Percentiles rank a stretch among this genome's conserved stretches.
phyloP scores from a whole-genome alignment of 768 basidiomycete genomes.

The Boletus patriciae region DNA sequence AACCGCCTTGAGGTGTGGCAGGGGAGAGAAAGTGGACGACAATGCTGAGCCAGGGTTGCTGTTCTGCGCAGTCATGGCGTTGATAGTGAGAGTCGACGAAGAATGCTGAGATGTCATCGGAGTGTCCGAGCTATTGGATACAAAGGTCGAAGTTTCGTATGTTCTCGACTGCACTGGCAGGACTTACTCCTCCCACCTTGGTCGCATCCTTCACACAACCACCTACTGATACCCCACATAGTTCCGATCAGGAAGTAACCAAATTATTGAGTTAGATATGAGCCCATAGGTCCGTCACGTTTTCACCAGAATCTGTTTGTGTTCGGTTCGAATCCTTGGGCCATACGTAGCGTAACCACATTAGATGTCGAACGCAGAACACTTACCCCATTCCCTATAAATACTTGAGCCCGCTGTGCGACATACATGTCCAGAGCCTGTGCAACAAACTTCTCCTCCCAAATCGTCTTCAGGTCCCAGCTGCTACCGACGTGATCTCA shows the following conservation, averaged over 20 bases:
- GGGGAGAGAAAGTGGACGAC: slow-evolving; percentile 45
- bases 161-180: too few relatives aligned
- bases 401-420: slow-evolving; percentile 46
- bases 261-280: not conserved
- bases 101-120: slow-evolving; percentile 32
- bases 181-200: too few relatives aligned
- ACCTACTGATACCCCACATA: too few relatives aligned
- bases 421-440: slow-evolving; percentile 55
- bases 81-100: slow-evolving; percentile 53
- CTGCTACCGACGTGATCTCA: slow-evolving; percentile 47
- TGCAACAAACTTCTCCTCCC: slow-evolving; percentile 44
- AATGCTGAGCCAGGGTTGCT: slow-evolving; percentile 19
- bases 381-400: slow-evolving; percentile 56
- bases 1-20: slow-evolving; percentile 67
- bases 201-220: too few relatives aligned
- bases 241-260: too few relatives aligned
- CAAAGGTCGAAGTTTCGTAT: slow-evolving; percentile 40
- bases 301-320: slow-evolving; percentile 40
- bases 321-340: slow-evolving; percentile 24
- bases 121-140: slow-evolving; percentile 35
- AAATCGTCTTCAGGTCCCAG: slow-evolving; percentile 42
- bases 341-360: slow-evolving; percentile 40
- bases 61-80: slow-evolving; percentile 27
- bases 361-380: slow-evolving; percentile 34
- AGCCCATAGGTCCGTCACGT: not conserved